Percentiles rank a stretch among this genome's conserved stretches.
These are phyloP conservation scores for Scenedesmus sp. DNA, from an alignment of 163 green algal genomes.

Conservation along the genomic window DNA sequence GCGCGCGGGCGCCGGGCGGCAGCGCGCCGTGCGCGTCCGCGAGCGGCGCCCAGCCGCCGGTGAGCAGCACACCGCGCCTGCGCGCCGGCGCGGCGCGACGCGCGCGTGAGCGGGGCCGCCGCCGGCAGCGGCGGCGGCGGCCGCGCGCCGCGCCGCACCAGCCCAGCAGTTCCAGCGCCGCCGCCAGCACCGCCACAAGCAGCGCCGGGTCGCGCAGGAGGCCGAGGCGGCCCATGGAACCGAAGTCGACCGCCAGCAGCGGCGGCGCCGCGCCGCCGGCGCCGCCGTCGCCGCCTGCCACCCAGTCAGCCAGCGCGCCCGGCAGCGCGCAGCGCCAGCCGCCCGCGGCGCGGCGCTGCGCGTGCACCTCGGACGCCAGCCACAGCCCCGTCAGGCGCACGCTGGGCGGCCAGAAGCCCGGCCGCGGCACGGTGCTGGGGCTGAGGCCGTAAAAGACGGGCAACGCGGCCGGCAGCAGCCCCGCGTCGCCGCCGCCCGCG, in stretches of 20 bases:
- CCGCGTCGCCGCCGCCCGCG: not conserved
- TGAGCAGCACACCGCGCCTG: slow-evolving; percentile 54
- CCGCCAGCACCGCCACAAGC: slow-evolving; percentile 47
- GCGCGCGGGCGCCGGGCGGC: not conserved
- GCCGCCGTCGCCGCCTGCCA: not conserved
- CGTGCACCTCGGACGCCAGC: slow-evolving; percentile 18
- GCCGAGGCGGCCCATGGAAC: slow-evolving; percentile 66
- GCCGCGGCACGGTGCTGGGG: slow-evolving; percentile 48
- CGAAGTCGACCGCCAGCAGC: slow-evolving; percentile 67
- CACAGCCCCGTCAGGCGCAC: slow-evolving; percentile 62
- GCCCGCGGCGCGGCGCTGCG: not conserved
- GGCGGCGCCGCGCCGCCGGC: not conserved
- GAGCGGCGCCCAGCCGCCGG: slow-evolving; percentile 47
- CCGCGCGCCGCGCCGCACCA: slow-evolving; percentile 34
- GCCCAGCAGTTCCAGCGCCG: slow-evolving; percentile 22
- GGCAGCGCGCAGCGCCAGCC: slow-evolving; percentile 19
- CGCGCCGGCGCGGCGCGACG: not conserved
- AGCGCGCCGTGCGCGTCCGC: not conserved
- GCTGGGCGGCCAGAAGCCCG: slow-evolving; percentile 57
- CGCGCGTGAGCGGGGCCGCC: too few species aligned
- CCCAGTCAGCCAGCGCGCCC: not conserved
- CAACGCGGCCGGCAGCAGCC: slow-evolving; percentile 37
- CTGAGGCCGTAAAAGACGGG: slow-evolving; percentile 71
- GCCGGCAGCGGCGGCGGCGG: too few species aligned
- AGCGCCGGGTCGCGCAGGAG: slow-evolving; percentile 48